Evolutionary conservation across 2,329 filamentous ascomycete genomes (phyloP).

Genomic region (Fusarium mexicanum): DNA sequence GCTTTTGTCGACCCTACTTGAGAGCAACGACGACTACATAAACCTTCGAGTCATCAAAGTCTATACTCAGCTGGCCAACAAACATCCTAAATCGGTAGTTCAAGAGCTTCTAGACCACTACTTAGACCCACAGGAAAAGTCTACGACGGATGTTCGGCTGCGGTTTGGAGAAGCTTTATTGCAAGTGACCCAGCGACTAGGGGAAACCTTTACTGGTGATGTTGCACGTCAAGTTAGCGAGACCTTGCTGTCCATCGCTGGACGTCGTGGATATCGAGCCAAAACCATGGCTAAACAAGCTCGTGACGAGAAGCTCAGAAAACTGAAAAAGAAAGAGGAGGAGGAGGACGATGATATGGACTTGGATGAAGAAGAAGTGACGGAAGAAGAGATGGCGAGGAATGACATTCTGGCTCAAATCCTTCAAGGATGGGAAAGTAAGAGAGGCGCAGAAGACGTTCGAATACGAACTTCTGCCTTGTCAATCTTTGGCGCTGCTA

Average conservation of each 20-base stretch:
- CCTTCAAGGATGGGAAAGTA: constrained; percentile 73
- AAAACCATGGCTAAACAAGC: constrained; percentile 67
- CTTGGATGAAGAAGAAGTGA: constrained; percentile 60
- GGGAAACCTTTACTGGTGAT: constrained; percentile 64
- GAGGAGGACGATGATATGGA: constrained; percentile 58
- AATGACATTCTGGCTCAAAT: constrained; percentile 67
- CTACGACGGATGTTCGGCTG: constrained; percentile 69
- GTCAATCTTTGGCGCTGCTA: constrained; percentile 67
- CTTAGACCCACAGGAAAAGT: constrained; percentile 68
- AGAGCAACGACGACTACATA: constrained; percentile 76
- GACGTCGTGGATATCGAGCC: constrained; percentile 68
- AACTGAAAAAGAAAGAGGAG: constrained; percentile 58
- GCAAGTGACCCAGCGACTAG: constrained; percentile 70
- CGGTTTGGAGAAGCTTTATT: constrained; percentile 74
- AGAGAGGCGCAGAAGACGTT: constrained; percentile 73
- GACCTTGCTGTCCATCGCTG: constrained; percentile 70
- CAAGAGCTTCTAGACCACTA: constrained; percentile 74
- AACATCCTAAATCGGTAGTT: constrained; percentile 69
- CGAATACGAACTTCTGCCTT: constrained; percentile 75
- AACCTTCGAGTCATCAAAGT: constrained; percentile 74
- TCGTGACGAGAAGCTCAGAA: constrained; percentile 59
- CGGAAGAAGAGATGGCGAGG: constrained; percentile 55
- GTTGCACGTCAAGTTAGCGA: constrained; percentile 63
- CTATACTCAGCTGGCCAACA: constrained; percentile 68
- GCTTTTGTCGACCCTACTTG: constrained; percentile 70